Evolutionary conservation across 2,329 filamentous ascomycete species (phyloP), one percentile per base, ranked within the genome.

Genomic region (Sarocladiaceae sp.): DNA sequence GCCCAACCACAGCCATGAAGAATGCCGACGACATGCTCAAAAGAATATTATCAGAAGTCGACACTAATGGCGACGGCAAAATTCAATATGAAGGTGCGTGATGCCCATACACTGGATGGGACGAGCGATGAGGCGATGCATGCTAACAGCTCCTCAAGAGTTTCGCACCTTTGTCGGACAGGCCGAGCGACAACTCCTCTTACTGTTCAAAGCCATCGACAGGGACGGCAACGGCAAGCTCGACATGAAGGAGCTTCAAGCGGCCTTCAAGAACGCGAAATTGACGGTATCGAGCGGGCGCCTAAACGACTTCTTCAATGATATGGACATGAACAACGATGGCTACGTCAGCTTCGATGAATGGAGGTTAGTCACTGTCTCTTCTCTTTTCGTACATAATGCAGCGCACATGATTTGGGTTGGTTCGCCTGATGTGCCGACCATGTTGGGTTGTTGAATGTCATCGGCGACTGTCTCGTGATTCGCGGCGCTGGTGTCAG

Each of bases 281-380:
- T 73, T 98, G 42, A 76, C 80, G 7, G 83, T 97, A 11, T 85
- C 89, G 18, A 81, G 73, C 53, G 78, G 82, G 45, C 85, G 88
- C 58, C 69, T 98, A 35, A 78, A 88, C 51, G 78, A 82, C 50
- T 97, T 98, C 69, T 96, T 98, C 60, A 69, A 78, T 51, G 85
- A 95, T 60, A 85, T 98, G 55, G 93, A 98, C 62, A 76, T 79
- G 59, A 91, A 98, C 67, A 78, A 83, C 54, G 90, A 98, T 62
- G 89, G 89, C 39, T 80, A 70, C 51, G 95, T 97, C 54, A 89
- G 76, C 50, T 97, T 95, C 65, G 82, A 88, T 53, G 93, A 98
- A 74, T 97, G 93, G 93, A 83, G 91, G 91, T 96, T 80, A 66
- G 83, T 72, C 47, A n/a, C 43, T 29, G 44, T 43, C 21, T 39